phyloP scores from a whole-genome alignment of 208 protist genomes.

The Entamoeba invadens region DNA sequence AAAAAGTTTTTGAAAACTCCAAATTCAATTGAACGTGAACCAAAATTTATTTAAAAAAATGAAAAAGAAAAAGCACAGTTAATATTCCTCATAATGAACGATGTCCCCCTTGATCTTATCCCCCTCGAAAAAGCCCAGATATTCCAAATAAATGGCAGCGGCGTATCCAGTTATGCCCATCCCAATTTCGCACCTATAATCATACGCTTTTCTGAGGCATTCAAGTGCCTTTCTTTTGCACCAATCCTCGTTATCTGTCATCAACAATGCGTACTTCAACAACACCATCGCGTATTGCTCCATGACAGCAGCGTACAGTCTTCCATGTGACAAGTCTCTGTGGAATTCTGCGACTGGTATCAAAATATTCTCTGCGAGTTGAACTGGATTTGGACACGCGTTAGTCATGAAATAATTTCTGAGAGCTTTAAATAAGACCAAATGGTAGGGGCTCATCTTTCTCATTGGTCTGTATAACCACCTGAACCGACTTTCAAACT shows the following conservation, averaged over 20 bases:
- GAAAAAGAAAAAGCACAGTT: too few relatives aligned
- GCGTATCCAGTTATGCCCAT: neutral
- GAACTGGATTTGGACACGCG: neutral
- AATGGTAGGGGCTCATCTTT: neutral
- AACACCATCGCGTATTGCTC: neutral
- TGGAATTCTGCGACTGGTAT: neutral
- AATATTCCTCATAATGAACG: neutral
- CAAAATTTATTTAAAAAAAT: too few relatives aligned
- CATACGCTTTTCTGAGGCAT: neutral
- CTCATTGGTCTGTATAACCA: neutral
- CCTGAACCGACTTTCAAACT: neutral
- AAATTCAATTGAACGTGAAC: too few relatives aligned
- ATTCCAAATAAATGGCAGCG: neutral
- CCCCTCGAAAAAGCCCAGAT: neutral
- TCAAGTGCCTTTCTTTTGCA: neutral
- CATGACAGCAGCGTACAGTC: neutral
- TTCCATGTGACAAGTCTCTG: neutral
- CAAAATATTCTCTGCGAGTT: neutral
- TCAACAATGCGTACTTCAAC: neutral
- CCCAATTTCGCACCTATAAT: neutral
- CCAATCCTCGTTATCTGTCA: neutral
- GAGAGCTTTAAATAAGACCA: neutral
- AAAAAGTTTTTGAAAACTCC: too few relatives aligned
- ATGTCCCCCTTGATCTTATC: neutral
- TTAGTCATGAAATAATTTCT: neutral